These are phyloP conservation scores for Globisporangium sylvaticum DNA, from an alignment of 352 stramenopile species.

Conservation along the genomic window DNA sequence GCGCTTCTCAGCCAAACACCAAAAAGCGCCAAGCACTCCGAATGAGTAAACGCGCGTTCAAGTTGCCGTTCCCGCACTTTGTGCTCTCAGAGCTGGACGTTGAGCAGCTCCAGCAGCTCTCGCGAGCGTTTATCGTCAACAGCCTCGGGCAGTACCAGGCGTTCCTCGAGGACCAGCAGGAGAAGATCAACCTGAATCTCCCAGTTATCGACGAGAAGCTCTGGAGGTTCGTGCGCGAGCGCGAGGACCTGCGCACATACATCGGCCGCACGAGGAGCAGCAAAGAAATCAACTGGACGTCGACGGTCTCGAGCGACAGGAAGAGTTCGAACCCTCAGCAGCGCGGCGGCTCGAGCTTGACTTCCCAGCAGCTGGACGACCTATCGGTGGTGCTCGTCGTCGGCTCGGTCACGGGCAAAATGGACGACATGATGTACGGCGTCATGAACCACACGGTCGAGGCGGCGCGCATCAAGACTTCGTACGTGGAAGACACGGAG, in stretches of 20 bases:
- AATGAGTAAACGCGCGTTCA: neutral
- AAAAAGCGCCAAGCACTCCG: neutral
- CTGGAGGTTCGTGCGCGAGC: conserved; percentile 8
- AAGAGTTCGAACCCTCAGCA: no score
- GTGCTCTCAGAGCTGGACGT: conserved; percentile 1
- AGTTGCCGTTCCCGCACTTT: conserved; percentile 11
- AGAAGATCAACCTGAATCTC: neutral
- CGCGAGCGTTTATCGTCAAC: neutral
- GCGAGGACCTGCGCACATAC: conserved; percentile 5
- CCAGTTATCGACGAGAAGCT: neutral
- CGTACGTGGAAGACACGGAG: conserved; percentile 41
- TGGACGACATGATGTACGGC: conserved; percentile 47
- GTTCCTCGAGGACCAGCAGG: conserved; percentile 4
- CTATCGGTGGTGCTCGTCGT: conserved; percentile 26
- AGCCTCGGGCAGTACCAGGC: conserved; percentile 7
- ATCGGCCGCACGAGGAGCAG: neutral
- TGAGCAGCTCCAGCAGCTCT: conserved; percentile 3
- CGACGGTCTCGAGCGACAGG: neutral
- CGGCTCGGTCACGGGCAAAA: conserved; percentile 24
- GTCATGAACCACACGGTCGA: conserved; percentile 27
- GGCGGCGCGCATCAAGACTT: conserved; percentile 31
- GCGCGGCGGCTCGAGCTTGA: neutral
- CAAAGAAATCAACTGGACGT: neutral
- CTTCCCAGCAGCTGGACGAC: neutral
- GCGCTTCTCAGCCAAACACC: neutral